Evolutionary conservation across 768 basidiomycete genomes (phyloP), one percentile per base, ranked within the genome.

Genomic region (Crassisporium funariophilum): DNA sequence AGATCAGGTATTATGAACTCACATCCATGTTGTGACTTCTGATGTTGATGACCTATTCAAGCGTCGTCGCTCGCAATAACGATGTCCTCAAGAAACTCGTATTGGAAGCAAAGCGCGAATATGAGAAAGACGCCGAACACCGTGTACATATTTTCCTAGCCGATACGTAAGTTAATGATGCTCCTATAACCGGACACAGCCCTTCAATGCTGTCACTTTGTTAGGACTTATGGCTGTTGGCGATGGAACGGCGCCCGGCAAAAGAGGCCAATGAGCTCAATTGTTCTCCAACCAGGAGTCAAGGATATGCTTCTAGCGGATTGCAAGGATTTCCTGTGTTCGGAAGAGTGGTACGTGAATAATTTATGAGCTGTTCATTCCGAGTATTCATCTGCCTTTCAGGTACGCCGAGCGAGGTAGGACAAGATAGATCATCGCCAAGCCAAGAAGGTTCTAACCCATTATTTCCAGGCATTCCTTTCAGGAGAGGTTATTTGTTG

Each of bases 351-450:
- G 89, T 89, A 63, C 56, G 86, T 75, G n/a, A 9, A 21, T 43
- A 3, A 48, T 15, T 46, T 25, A 49, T 58, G 41, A 5, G 25
- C 13, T 46, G n/a, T 56, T 57, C 41, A 56, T 47, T 45, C 51
- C 22, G 8, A 46, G 33, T 38, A 45, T 38, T 42, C 4, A 33
- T 16, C 5, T 44, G 29, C 25, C 38, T 11, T 31, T 45, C 59
- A 91, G 90, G 90, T 93, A 93, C 74, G 90, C 89, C 49, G 89
- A 92, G 61, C 78, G 91, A 78, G 91, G 91, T 88, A 49, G 38
- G 79, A 70, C 42, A 47, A 45, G 39, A 47, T 44, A 29, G 43
- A 44, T 50, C 49, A 36, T 47, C 46, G 54, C 54, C 46, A 50
- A 60, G 43, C 21, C 43, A 29, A 34, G 34, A 46, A 22, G 33